Evolutionary conservation across 768 basidiomycete species (phyloP).

Genomic region (Sporobolomyces phaffii): DNA sequence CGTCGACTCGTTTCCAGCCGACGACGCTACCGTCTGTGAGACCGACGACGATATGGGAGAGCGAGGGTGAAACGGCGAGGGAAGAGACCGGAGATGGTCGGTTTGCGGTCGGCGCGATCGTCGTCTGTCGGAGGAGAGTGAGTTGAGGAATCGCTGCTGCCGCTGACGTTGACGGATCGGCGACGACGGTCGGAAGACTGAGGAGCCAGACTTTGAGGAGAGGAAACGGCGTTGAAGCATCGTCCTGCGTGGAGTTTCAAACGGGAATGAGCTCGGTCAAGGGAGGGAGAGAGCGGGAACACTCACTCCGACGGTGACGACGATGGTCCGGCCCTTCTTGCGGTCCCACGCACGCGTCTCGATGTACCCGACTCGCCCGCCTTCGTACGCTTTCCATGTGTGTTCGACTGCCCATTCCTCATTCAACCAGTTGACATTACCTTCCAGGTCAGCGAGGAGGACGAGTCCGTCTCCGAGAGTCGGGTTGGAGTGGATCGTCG

Average conservation of each 20-base stretch:
- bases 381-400: slow-evolving; percentile 25
- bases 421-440: slow-evolving; percentile 11
- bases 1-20: slow-evolving; percentile 82
- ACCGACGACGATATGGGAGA: slow-evolving; percentile 83
- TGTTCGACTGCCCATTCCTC: slow-evolving; percentile 5
- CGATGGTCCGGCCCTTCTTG: slow-evolving; percentile 54
- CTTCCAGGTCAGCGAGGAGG: slow-evolving; percentile 29
- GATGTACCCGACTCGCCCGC: slow-evolving; percentile 6
- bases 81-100: slow-evolving; percentile 58
- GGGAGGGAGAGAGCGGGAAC: neutral
- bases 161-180: slow-evolving; percentile 54
- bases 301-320: slow-evolving; percentile 82
- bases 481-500: slow-evolving; percentile 22
- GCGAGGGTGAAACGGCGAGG: slow-evolving; percentile 66
- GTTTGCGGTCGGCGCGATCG: slow-evolving; percentile 52
- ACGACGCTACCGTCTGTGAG: slow-evolving; percentile 92
- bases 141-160: slow-evolving; percentile 61
- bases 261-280: slow-evolving; percentile 8
- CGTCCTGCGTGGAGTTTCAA: slow-evolving; percentile 57
- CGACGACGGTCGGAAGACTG: slow-evolving; percentile 53
- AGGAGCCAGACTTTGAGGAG: slow-evolving; percentile 79
- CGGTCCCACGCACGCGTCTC: slow-evolving; percentile 15
- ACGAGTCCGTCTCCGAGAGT: slow-evolving; percentile 1
- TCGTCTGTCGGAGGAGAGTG: slow-evolving; percentile 55
- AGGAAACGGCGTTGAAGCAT: slow-evolving; percentile 52